Base-by-base conservation (phyloP, 108 stramenopile species). In the Conticribra weissflogii region DNA sequence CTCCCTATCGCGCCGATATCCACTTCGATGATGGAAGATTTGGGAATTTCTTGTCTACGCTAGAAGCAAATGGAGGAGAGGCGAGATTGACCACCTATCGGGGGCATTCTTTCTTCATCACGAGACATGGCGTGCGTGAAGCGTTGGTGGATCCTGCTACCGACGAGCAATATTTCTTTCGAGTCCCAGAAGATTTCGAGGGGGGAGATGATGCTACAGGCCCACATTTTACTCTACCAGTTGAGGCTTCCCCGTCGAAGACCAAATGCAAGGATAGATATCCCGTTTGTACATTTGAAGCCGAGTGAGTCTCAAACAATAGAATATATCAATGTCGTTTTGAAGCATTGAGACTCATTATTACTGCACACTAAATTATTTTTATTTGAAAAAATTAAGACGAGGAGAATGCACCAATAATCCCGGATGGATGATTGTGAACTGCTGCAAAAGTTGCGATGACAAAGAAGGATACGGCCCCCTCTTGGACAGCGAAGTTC, bases 391-490 rank as follows among this genome's bases (percentile, higher is more conserved):
- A n/a, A n/a, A n/a, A n/a, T n/a, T n/a, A n/a, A 41, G 36, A 2
- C 36, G 67, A 34, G 85, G 84, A 2, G 84, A 85, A 77, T 89
- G 88, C 61, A 70, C 60, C 12, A 61, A 46, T 0, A 85, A 85
- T 73, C 85, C 85, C 4, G 81, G 78, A 27, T 89, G 84, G 75
- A 89, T 89, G 88, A 59, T 86, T 58, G 56, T 81, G 14, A 70
- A 86, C 56, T 89, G 88, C 53, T 82, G 82, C 44, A 66, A 72
- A 34, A 73, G 79, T 32, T 89, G 88, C 63, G 68, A 80, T 4
- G 66, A 73, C 9, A 67, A 63, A 59, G 75, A 76, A 51, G 75
- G 75, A 27, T 68, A 45, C 47, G 75, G 75, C 3, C 30, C 53
- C 36, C 41, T 75, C 14, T 25, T 80, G 18, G 74, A 80, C 49